Conservation (phyloP, 2,329 filamentous ascomycete species). For the Colletotrichum sp. region DNA sequence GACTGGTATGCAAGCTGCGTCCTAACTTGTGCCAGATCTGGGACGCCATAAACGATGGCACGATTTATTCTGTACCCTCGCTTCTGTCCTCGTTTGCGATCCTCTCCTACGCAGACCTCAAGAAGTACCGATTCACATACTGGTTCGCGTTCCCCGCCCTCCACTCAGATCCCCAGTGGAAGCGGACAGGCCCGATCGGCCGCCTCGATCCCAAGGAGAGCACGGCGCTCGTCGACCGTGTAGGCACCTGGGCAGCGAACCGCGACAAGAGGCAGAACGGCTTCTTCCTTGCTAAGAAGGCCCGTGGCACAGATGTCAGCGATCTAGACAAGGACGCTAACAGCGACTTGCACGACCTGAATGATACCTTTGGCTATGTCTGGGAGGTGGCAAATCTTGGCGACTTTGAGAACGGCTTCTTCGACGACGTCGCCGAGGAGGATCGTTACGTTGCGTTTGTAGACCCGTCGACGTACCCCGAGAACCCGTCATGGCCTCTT, state of each 20-base stretch:
- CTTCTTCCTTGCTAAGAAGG: conserved; percentile 92
- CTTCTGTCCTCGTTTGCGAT: conserved; percentile 88
- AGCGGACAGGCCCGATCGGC: conserved; percentile 58
- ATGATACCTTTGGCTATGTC: conserved; percentile 51
- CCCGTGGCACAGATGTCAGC: conserved; percentile 39
- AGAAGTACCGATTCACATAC: conserved; percentile 98
- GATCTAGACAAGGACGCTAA: conserved; percentile 18
- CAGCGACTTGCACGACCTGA: conserved; percentile 20
- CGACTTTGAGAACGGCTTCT: conserved; percentile 87
- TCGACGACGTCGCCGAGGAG: conserved; percentile 71
- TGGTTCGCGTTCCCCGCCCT: conserved; percentile 97
- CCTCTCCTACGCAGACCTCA: conserved; percentile 92
- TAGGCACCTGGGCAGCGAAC: conserved; percentile 86
- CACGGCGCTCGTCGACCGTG: conserved; percentile 77
- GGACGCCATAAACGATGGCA: conserved; percentile 96
- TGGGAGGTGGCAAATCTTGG: conserved; percentile 83
- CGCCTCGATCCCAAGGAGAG: conserved; percentile 73
- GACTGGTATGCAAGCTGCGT: background rate
- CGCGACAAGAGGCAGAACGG: conserved; percentile 85
- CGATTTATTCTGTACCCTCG: conserved; percentile 93
- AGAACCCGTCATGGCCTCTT: conserved; percentile 91
- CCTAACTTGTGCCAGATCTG: conserved; percentile 69
- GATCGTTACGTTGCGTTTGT: conserved; percentile 88
- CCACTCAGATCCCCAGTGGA: conserved; percentile 88
- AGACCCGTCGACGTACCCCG: conserved; percentile 88